Percentiles rank a stretch among this genome's conserved stretches.
Evolutionary conservation across 345 rosid genomes (phyloP).

Genomic region (Alliaria petiolata): DNA sequence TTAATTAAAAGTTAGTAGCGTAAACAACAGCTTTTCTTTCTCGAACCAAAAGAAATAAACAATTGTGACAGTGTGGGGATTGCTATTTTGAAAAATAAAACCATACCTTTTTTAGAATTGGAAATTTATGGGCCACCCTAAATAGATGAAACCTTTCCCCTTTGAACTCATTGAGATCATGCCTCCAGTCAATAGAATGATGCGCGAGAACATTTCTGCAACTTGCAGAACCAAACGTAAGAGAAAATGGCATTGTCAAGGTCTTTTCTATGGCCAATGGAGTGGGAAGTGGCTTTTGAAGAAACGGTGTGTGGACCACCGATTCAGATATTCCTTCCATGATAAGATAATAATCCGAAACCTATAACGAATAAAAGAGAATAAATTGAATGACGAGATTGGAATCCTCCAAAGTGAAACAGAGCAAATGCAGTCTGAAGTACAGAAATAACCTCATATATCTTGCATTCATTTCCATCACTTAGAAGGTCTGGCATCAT

Average conservation of each 20-base stretch:
- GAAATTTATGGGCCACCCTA: slow-evolving; percentile 60
- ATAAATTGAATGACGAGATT: background rate
- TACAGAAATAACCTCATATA: slow-evolving; percentile 57
- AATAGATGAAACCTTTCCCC: slow-evolving; percentile 59
- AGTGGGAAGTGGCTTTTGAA: slow-evolving; percentile 29
- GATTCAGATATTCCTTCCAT: slow-evolving; percentile 55
- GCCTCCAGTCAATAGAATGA: slow-evolving; percentile 35
- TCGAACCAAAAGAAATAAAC: background rate
- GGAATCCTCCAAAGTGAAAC: slow-evolving; percentile 12
- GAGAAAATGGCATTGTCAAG: slow-evolving; percentile 37
- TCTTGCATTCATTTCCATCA: slow-evolving; percentile 39
- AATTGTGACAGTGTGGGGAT: background rate
- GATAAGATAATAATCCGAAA: slow-evolving; percentile 49
- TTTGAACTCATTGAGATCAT: slow-evolving; percentile 38
- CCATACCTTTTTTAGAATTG: slow-evolving; percentile 47
- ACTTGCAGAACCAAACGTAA: slow-evolving; percentile 35
- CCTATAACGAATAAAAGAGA: slow-evolving; percentile 41
- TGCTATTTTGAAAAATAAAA: background rate
- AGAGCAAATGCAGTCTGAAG: slow-evolving; percentile 5
- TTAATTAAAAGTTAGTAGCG: no score
- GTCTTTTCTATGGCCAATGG: slow-evolving; percentile 34
- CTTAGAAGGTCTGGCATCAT: slow-evolving; percentile 63
- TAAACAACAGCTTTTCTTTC: background rate
- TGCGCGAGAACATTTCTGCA: slow-evolving; percentile 38
- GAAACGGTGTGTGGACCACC: slow-evolving; percentile 26